Base-by-base conservation (phyloP, 495 filamentous ascomycete genomes). In the Penicillium flavigenum region DNA sequence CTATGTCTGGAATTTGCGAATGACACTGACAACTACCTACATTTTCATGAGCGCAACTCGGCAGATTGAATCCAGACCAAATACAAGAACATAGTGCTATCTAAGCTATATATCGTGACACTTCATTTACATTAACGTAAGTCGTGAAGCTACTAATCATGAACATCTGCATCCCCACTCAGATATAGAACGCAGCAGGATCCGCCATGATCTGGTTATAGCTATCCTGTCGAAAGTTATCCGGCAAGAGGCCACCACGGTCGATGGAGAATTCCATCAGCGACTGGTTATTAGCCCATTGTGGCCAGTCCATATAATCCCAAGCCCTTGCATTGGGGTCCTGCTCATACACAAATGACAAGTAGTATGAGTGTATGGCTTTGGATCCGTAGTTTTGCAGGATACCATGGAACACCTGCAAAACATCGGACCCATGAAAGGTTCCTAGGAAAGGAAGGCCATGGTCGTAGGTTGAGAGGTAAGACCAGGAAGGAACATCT, bases 401-500 rank as follows among this genome's bases (percentile, higher is more conserved):
- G 32, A 85, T 68, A 1, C 82, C 84, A 58, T 82, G 84, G 56
- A 88, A 88, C 0, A 89, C 81, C 64, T 86, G 86, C 11, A 86
- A 53, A 7, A 90, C 59, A 58, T 91, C 88, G 14, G 75, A 80
- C 20, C 75, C 86, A 69, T 91, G 88, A 72, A 88, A 88, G 0
- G 88, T 91, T 11, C 88, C 89, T 0, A 91, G 63, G 45, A 90
- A 75, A 0, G 88, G 85, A 0, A 84, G 86, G 17, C 85, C 86
- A 57, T 82, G 82, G 72, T 86, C 70, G 69, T 89, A 91, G 7
- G 83, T 81, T 2, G 82, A 65, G 0, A 90, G 78, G 69, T 92
- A 92, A 2, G 86, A 89, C 87, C 88, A 92, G 14, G 72, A 71
- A 0, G 81, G 81, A 3, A 89, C 81, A 29, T 74, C 54, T 0